A percentile compares a stretch with the other conserved stretches of the same genome.
Evolutionary conservation across 2,329 filamentous ascomycete species (phyloP).

Genomic region (Hansfordia pulvinata): DNA sequence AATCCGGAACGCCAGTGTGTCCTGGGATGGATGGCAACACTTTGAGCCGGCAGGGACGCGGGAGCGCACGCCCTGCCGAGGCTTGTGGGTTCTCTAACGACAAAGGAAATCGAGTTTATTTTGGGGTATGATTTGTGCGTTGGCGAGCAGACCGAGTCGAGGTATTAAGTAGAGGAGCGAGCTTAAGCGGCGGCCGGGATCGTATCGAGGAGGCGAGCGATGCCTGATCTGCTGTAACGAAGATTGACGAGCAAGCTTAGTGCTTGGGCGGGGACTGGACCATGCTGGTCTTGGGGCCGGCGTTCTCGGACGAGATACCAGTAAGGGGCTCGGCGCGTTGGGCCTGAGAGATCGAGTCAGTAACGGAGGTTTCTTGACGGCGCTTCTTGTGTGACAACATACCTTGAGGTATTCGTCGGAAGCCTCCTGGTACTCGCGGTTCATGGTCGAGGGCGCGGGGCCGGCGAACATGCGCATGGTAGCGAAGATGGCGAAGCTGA

Average conservation of each 20-base stretch:
- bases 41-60: too few relatives aligned
- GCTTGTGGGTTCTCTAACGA: slow-evolving; percentile 25
- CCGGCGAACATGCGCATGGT: slow-evolving; percentile 58
- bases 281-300: slow-evolving; percentile 63
- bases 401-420: slow-evolving; percentile 91
- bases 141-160: slow-evolving; percentile 1
- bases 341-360: slow-evolving; percentile 32
- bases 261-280: slow-evolving; percentile 55
- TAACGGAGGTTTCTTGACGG: slow-evolving; percentile 4
- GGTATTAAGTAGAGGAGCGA: too few relatives aligned
- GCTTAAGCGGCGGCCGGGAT: too few relatives aligned
- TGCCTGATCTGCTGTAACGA: slow-evolving; percentile 3
- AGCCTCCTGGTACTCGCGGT: slow-evolving; percentile 91
- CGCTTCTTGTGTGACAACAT: slow-evolving; percentile 19
- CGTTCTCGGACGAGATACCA: slow-evolving; percentile 66
- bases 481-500: slow-evolving; percentile 59
- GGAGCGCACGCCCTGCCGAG: too few relatives aligned
- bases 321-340: slow-evolving; percentile 81
- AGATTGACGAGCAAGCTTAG: slow-evolving; percentile 10
- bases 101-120: slow-evolving; percentile 18
- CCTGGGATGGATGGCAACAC: too few relatives aligned
- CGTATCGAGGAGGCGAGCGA: too few relatives aligned
- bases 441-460: slow-evolving; percentile 74
- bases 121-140: background rate
- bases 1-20: too few relatives aligned